A percentile compares a stretch with the other conserved stretches of the same genome.
Conservation (phyloP, 1,284 basidiomycete genomes). For the Ganoderma lucidum region DNA sequence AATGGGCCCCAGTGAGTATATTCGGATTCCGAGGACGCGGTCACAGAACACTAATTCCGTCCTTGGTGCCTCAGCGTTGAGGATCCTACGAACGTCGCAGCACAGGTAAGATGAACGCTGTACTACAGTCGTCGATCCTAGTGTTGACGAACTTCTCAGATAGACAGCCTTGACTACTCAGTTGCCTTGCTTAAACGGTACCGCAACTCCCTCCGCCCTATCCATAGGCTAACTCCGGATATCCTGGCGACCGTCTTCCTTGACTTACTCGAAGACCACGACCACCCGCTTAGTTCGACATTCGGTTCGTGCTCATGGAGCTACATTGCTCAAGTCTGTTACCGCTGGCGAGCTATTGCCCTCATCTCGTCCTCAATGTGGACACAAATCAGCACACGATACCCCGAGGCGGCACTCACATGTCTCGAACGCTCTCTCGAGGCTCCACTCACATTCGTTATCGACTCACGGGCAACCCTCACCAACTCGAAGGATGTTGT, state of each 20-base stretch:
- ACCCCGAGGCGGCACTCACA: conserved; percentile 36
- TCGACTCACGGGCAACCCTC: conserved; percentile 30
- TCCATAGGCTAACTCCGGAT: conserved; percentile 39
- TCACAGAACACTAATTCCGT: conserved; percentile 11
- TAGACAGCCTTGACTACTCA: conserved; percentile 38
- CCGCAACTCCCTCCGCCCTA: conserved; percentile 41
- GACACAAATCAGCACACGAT: conserved; percentile 41
- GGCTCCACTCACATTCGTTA: conserved; percentile 39
- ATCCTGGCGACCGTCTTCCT: conserved; percentile 41
- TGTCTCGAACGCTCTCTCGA: conserved; percentile 40
- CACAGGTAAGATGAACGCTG: conserved; percentile 27
- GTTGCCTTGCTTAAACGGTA: conserved; percentile 41
- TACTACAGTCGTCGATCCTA: neutral
- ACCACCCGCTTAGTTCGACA: conserved; percentile 30
- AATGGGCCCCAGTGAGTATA: conserved; percentile 37
- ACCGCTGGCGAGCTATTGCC: conserved; percentile 40
- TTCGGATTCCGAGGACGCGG: neutral
- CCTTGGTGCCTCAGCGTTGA: conserved; percentile 18
- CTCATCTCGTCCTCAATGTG: conserved; percentile 39
- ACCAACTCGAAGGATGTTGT: conserved; percentile 33
- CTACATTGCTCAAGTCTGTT: conserved; percentile 39
- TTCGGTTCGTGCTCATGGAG: conserved; percentile 40
- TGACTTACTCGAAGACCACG: conserved; percentile 32
- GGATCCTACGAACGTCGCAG: conserved; percentile 24
- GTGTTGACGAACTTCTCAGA: conserved; percentile 23